Base-by-base conservation (phyloP, 257 asterid species). In the Ballota nigra region DNA sequence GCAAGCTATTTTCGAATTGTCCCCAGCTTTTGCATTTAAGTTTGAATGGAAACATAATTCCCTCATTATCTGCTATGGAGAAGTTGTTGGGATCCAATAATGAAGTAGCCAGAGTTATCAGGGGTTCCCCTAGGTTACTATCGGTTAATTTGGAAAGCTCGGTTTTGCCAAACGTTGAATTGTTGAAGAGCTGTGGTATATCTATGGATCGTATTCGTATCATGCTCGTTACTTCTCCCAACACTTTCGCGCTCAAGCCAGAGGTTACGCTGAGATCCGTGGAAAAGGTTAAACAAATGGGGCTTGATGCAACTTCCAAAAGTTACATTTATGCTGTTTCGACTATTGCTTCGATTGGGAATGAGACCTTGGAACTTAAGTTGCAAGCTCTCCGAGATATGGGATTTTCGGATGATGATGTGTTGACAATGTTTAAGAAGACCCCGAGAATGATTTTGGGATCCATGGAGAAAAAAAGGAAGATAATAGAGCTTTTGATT, bases 121-220 rank as follows among this genome's bases (percentile, higher is more conserved):
- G 20, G 51, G n/a, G 2, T 10, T 38, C 68, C 24, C 65, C 80
- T 15, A 41, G 84, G 72, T 78, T 77, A 15, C 23, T 82, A 41
- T 18, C 28, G 8, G n/a, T 10, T 7, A 70, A 82, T 74, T 49
- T 82, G 62, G 60, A 77, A n/a, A 82, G 58, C 58, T 74, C 49
- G 15, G 2, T 86, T 77, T 4, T 78, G 24, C 84, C 85, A 0
- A 82, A 84, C 55, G 58, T 86, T n/a, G 63, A 82, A 56, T 63
- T 63, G 22, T 56, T 86, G 76, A 62, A 71, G 78, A 80, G 78
- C 52, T 79, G 80, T 33, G 92, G 92, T 18, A 28, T 84, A 33
- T 49, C 69, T 9, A 53, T 18, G 71, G 60, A 76, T 3, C 80
- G 76, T 56, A 63, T 82, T 7, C 34, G 13, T 15, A 19, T 3